phyloP scores from a whole-genome alignment of 73 alveolate genomes.

The Tetrahymena elliotti region DNA sequence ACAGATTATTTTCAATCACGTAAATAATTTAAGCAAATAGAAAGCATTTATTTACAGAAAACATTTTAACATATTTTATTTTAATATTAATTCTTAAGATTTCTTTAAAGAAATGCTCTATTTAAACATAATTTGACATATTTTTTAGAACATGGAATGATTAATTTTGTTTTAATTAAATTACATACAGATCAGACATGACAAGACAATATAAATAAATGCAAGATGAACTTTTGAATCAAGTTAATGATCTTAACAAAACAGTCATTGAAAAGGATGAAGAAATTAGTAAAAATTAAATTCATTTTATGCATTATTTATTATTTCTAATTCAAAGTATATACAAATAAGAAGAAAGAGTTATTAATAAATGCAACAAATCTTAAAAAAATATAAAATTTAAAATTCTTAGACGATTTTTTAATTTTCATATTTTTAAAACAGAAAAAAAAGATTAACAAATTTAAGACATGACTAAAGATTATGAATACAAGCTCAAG shows the following conservation, averaged over 20 bases:
- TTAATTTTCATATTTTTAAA: too few species aligned
- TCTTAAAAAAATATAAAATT: too few species aligned
- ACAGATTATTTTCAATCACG: conserved; percentile 39
- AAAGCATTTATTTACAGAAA: too few species aligned
- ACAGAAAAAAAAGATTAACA: conserved; percentile 36
- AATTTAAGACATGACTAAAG: conserved; percentile 46
- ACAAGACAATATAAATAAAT: conserved; percentile 66
- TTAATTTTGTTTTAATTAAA: not conserved
- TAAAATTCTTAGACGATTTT: not conserved
- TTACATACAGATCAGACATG: conserved; percentile 53
- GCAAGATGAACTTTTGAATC: conserved; percentile 57
- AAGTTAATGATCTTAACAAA: conserved; percentile 45
- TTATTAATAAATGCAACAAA: not conserved
- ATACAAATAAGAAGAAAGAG: too few species aligned
- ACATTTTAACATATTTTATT: too few species aligned
- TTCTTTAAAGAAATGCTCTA: too few species aligned
- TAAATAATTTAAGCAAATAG: not conserved
- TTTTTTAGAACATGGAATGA: not conserved
- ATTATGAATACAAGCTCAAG: conserved; percentile 46
- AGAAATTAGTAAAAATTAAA: conserved; percentile 22
- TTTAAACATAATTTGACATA: not conserved
- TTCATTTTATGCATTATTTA: not conserved
- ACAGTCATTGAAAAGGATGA: conserved; percentile 46
- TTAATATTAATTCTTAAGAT: too few species aligned
- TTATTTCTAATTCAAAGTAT: not conserved